Evolutionary conservation across 2,329 filamentous ascomycete species (phyloP), one percentile per base, ranked within the genome.

Genomic region (Macrophomina phaseolina): DNA sequence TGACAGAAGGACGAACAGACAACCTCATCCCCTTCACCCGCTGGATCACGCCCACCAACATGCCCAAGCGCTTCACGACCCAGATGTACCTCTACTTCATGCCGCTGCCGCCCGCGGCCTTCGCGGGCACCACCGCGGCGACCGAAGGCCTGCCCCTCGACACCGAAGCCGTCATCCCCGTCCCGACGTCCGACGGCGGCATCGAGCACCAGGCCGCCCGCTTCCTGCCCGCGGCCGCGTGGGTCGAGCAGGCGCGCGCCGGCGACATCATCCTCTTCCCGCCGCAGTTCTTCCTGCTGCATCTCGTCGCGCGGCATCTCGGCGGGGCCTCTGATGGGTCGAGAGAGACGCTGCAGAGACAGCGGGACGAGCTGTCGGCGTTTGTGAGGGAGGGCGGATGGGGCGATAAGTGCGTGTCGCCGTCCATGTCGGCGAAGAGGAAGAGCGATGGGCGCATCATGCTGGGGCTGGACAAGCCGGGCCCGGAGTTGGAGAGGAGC

Each of bases 11-110:
- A 18, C 18, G 1, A 18, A 18, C 64, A 87, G 89, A 89, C 1
- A 82, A 84, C 45, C 81, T 97, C 3, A 81, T 92, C 7, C 93
- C 94, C 0, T 97, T 97, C 75, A 97, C 94, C 0, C 87, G 92
- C 64, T 98, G 95, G 95, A 85, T 98, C 66, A 98, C 95, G 2
- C 94, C 94, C 0, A 79, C 83, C 0, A 88, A 86, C 68, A 81
- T 90, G 1, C 86, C 89, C 0, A 92, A 90, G 72, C 87, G 95
- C 53, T 99, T 96, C 80, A 92, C 91, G 0, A 97, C 94, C 0
- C 94, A 97, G 76, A 98, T 98, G 94, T 99, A 98, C 79, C 78
- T 98, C 11, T 97, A 97, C 79, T 90, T 96, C 78, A 84, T 97
- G 2, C 93, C 93, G 0, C 79, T 5, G 45, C 65, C 42, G 6